Conservation (phyloP, 2,329 filamentous ascomycete species). For the Colletotrichum sp. region DNA sequence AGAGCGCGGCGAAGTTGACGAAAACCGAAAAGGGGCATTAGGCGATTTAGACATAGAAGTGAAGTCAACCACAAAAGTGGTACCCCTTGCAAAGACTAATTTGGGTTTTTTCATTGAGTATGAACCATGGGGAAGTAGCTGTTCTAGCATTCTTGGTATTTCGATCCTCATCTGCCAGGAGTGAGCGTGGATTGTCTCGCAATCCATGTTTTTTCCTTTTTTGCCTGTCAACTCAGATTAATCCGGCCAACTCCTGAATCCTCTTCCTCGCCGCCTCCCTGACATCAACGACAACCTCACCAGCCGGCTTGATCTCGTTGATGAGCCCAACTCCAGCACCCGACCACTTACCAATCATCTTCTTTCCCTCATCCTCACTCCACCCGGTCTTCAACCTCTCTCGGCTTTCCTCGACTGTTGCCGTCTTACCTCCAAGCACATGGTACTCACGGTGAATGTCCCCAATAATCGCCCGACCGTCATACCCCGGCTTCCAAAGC, state of each 20-base stretch:
- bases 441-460: constrained; percentile 45
- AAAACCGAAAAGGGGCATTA: constrained; percentile 49
- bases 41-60: neutral
- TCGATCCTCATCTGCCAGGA: neutral
- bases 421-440: constrained; percentile 13
- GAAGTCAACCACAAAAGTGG: neutral
- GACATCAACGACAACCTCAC: constrained; percentile 47
- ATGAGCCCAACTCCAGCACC: constrained; percentile 52
- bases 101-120: neutral
- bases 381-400: constrained; percentile 42
- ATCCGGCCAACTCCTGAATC: constrained; percentile 32
- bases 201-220: neutral
- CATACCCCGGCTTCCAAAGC: constrained; percentile 48
- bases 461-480: constrained; percentile 46
- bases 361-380: constrained; percentile 34
- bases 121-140: neutral
- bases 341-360: constrained; percentile 41
- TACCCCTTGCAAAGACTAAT: neutral
- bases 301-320: constrained; percentile 43
- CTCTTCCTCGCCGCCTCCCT: constrained; percentile 39
- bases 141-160: neutral
- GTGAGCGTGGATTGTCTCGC: neutral
- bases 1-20: constrained; percentile 67
- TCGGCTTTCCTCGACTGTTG: constrained; percentile 41
- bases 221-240: constrained; percentile 3